Evolutionary conservation across 257 asterid genomes (phyloP).

Genomic region (Handroanthus guayacan): DNA sequence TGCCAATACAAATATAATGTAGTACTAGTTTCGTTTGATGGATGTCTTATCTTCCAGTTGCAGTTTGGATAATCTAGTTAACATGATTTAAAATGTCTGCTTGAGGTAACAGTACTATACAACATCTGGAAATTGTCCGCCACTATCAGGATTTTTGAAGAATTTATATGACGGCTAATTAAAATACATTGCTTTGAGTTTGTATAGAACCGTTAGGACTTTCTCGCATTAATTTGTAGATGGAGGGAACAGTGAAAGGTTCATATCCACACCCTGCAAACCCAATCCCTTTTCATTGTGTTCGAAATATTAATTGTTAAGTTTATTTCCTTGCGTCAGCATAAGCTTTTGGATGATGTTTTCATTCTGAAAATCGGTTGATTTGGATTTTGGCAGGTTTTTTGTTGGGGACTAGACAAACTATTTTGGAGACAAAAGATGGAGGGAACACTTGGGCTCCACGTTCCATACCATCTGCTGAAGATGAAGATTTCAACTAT

Average conservation of each 20-base stretch:
- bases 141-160: not conserved
- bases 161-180: not conserved
- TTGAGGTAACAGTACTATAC: not conserved
- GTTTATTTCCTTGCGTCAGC: too few species aligned
- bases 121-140: too few species aligned
- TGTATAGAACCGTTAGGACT: too few species aligned
- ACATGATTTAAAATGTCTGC: not conserved
- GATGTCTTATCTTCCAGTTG: not conserved
- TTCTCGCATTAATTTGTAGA: too few species aligned
- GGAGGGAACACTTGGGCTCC: constrained; percentile 88
- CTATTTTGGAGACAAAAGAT: constrained; percentile 93
- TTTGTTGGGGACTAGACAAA: constrained; percentile 87
- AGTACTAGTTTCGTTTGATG: not conserved
- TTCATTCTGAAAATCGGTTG: not conserved
- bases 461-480: constrained; percentile 90
- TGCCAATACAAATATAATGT: not conserved
- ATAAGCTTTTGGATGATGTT: not conserved
- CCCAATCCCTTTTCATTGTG: not conserved
- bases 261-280: not conserved
- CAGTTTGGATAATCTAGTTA: not conserved
- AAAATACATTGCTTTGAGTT: not conserved
- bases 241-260: not conserved
- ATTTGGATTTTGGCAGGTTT: constrained; percentile 61
- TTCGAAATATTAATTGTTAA: not conserved
- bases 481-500: constrained; percentile 95